A percentile compares a stretch with the other conserved stretches of the same genome.
phyloP scores from a whole-genome alignment of 2,329 filamentous ascomycete genomes.

The Leptographium procerum region DNA sequence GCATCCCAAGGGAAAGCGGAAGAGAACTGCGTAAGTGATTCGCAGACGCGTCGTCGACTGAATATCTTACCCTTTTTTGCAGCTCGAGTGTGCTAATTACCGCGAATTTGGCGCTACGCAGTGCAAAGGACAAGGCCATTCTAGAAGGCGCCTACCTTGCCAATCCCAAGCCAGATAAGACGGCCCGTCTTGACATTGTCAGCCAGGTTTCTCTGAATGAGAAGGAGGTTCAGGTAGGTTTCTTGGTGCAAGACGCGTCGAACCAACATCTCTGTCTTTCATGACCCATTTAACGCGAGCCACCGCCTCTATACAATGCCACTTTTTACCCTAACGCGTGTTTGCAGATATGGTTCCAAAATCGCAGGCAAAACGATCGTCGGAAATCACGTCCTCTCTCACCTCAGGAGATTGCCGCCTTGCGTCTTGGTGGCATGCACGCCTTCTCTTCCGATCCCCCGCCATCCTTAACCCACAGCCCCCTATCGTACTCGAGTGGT shows the following conservation, averaged over 20 bases:
- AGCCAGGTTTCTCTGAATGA: constrained; percentile 79
- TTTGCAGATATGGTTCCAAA: constrained; percentile 90
- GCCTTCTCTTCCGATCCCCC: constrained; percentile 35
- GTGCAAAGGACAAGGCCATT: constrained; percentile 77
- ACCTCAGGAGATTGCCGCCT: constrained; percentile 59
- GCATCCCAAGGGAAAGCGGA: constrained; percentile 50
- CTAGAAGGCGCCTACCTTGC: constrained; percentile 75
- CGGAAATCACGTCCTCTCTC: constrained; percentile 77
- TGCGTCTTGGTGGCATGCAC: constrained; percentile 43
- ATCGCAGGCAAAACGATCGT: constrained; percentile 83
- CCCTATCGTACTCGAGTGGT: constrained; percentile 4
- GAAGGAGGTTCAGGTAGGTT: constrained; percentile 86
- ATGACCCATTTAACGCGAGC: too few species aligned
- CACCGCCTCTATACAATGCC: too few species aligned
- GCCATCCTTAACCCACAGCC: constrained; percentile 13
- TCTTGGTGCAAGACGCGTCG: not conserved
- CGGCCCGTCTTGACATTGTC: constrained; percentile 73
- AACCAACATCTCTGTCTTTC: not conserved
- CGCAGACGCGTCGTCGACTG: not conserved
- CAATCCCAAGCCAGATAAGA: constrained; percentile 87
- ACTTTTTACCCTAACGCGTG: not conserved
- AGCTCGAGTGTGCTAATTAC: not conserved
- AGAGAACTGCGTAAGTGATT: constrained; percentile 49
- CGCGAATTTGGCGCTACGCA: constrained; percentile 22
- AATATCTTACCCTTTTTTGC: not conserved